These are phyloP conservation scores for Leccinum fibrillosum DNA, from an alignment of 768 basidiomycete genomes.

Conservation along the genomic window DNA sequence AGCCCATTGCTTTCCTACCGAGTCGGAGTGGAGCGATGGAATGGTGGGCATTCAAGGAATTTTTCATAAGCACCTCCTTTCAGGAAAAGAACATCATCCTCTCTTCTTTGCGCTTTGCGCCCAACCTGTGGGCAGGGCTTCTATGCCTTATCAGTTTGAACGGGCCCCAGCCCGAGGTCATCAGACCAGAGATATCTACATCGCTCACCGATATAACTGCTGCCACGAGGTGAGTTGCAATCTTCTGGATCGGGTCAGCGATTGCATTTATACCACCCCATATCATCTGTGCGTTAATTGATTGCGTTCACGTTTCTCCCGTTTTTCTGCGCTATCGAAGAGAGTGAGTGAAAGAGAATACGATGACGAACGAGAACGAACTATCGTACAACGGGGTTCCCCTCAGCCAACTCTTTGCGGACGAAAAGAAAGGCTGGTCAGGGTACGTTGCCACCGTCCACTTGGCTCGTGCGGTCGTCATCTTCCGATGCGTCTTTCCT, in stretches of 20 bases:
- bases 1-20: too few relatives aligned
- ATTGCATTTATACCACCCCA: not conserved
- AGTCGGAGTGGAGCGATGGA: too few relatives aligned
- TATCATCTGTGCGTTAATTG: not conserved
- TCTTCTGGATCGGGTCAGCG: not conserved
- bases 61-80: too few relatives aligned
- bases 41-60: not conserved
- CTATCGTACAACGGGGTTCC: not conserved
- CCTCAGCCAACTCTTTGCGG: conserved; percentile 6
- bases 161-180: not conserved
- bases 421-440: conserved; percentile 14
- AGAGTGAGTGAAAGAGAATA: not conserved
- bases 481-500: not conserved
- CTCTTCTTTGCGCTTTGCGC: not conserved
- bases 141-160: not conserved
- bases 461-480: not conserved
- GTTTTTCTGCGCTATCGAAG: not conserved
- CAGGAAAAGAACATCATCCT: not conserved
- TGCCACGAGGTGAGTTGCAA: not conserved
- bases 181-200: not conserved
- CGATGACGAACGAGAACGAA: not conserved
- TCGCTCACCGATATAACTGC: not conserved
- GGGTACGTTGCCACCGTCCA: conserved; percentile 1
- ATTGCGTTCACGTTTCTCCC: not conserved
- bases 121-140: not conserved